A percentile compares a stretch with the other conserved stretches of the same genome.
phyloP scores from a whole-genome alignment of 768 basidiomycete species.

The Suillus variegatus region DNA sequence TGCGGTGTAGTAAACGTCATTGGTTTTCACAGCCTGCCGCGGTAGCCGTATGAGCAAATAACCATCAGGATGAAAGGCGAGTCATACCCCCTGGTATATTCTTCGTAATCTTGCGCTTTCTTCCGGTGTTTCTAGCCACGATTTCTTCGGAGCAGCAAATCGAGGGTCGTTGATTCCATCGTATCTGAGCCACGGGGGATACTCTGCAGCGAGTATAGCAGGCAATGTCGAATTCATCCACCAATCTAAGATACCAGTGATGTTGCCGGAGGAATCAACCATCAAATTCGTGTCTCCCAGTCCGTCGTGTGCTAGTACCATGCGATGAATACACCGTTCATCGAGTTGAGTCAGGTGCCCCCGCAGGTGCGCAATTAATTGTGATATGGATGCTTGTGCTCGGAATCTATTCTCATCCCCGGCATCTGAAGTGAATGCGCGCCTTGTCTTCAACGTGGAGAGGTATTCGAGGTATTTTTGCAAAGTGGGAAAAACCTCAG shows the following conservation, averaged over 20 bases:
- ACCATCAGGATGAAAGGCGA: not conserved
- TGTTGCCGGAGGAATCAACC: constrained; percentile 13
- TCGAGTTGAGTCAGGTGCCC: not conserved
- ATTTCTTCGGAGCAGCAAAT: constrained; percentile 11
- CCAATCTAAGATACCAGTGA: constrained; percentile 27
- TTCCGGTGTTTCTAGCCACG: constrained; percentile 8
- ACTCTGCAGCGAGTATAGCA: constrained; percentile 22
- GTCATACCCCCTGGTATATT: constrained; percentile 6
- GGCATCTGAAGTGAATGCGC: constrained; percentile 3
- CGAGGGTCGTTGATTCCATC: constrained; percentile 20
- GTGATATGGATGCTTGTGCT: constrained; percentile 10
- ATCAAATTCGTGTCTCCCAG: constrained; percentile 16
- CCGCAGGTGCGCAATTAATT: constrained; percentile 5
- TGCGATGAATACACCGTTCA: constrained; percentile 10
- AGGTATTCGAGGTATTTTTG: constrained; percentile 9
- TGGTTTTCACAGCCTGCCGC: constrained; percentile 5
- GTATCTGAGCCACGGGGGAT: constrained; percentile 26
- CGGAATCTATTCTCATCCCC: constrained; percentile 10
- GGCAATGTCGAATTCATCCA: constrained; percentile 21
- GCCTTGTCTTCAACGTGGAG: constrained; percentile 1
- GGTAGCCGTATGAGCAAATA: not conserved
- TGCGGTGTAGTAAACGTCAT: constrained; percentile 4
- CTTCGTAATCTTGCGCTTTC: constrained; percentile 7
- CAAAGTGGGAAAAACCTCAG: constrained; percentile 4
- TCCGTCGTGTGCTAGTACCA: constrained; percentile 21